phyloP scores from a whole-genome alignment of 768 basidiomycete genomes.

The Baorangia bicolor region DNA sequence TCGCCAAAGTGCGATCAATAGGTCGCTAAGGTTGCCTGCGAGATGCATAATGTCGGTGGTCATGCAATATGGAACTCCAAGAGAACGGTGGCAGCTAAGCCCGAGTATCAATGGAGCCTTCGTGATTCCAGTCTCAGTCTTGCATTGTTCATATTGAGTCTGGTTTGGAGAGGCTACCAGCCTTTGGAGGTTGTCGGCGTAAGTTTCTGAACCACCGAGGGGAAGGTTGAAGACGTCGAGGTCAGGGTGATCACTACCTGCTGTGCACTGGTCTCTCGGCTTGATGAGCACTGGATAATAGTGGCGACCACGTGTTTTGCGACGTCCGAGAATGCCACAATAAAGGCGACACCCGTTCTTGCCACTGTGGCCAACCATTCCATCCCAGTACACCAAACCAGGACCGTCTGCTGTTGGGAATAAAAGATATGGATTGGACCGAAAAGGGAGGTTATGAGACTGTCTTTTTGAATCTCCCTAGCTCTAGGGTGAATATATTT shows the following conservation, averaged over 20 bases:
- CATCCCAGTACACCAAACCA: constrained; percentile 20
- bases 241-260: too few relatives aligned
- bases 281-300: constrained; percentile 32
- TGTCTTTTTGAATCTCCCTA: too few relatives aligned
- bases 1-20: neutral
- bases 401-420: constrained; percentile 27
- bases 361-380: constrained; percentile 32
- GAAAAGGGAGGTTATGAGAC: too few relatives aligned
- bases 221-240: too few relatives aligned
- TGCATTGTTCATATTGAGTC: too few relatives aligned
- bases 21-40: neutral
- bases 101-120: too few relatives aligned
- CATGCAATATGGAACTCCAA: neutral
- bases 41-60: constrained; percentile 33
- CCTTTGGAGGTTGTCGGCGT: too few relatives aligned
- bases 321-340: constrained; percentile 29
- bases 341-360: constrained; percentile 33
- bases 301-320: constrained; percentile 18
- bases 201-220: too few relatives aligned
- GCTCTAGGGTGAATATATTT: too few relatives aligned
- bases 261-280: too few relatives aligned
- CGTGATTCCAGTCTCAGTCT: too few relatives aligned
- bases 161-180: too few relatives aligned
- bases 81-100: neutral
- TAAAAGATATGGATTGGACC: constrained; percentile 11